Base-by-base conservation (phyloP, 108 stramenopile species). In the Cyclotella atomus region DNA sequence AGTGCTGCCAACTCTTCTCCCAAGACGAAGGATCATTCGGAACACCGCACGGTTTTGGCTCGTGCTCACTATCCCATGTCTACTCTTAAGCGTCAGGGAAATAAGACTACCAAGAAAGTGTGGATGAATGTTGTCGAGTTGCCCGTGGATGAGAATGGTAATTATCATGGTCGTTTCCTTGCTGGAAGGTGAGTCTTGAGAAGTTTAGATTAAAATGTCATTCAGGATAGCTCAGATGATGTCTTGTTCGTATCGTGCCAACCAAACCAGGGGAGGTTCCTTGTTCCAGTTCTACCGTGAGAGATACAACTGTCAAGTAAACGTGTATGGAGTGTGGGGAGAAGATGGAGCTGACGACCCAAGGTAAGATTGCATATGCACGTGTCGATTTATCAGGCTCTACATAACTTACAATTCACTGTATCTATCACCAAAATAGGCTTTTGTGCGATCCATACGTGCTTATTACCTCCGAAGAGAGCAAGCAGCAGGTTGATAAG, bases 101-200 rank as follows among this genome's bases (percentile, higher is more conserved):
- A 55, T 34, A 54, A 62, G 34, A 45, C 62, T 25, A 75, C 80
- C 0, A 74, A 70, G 45, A 74, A 70, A 64, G 73, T 81, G 0
- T 81, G 80, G 80, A 81, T 81, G 80, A 81, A 81, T 45, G 69
- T 75, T 2, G 45, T 63, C 24, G 80, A 74, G 33, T 59, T 81
- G 33, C 80, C 80, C 24, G 45, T 53, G 33, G 80, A 81, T 59
- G 53, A 63, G 16, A n/a, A 55, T 2, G 55, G 46, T 8, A 68
- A 59, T 47, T 75, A 46, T 36, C 80, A 81, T 50, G 80, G 80
- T 21, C 29, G 73, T 0, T 81, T 81, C 32, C 53, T 81, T 20
- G 73, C 73, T 5, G 68, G 75, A 33, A 68, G 67, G 47, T 49
- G n/a, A 49, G 47, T 49, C n/a, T 17, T n/a, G 32, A n/a, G n/a